Percentiles rank a stretch among this genome's conserved stretches.
Evolutionary conservation across 2,329 filamentous ascomycete genomes (phyloP).

Genomic region (Corinectria fuckeliana): DNA sequence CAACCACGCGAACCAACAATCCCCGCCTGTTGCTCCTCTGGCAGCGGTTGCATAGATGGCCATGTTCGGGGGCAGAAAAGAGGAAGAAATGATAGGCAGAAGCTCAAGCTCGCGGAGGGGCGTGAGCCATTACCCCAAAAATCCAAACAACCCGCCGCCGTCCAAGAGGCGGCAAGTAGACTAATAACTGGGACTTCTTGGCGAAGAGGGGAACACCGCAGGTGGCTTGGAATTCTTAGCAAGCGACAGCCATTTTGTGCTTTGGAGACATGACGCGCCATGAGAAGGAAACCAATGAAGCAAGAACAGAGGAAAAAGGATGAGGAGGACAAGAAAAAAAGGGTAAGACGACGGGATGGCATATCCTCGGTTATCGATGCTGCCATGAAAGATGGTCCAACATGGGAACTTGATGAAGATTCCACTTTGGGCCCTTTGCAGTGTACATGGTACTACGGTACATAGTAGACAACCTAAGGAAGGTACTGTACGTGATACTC

Average conservation of each 20-base stretch:
- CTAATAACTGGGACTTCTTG: no score
- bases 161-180: slow-evolving; percentile 2
- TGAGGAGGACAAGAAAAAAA: not conserved
- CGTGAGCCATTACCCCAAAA: slow-evolving; percentile 3
- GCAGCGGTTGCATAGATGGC: not conserved
- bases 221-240: not conserved
- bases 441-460: no score
- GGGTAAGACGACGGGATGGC: not conserved
- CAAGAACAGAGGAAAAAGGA: not conserved
- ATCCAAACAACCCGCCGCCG: no score
- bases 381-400: not conserved
- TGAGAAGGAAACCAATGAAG: not conserved
- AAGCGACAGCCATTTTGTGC: no score
- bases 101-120: not conserved
- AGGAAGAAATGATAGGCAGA: not conserved
- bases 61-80: not conserved
- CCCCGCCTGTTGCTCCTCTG: not conserved
- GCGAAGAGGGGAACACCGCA: slow-evolving; percentile 7
- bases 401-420: not conserved
- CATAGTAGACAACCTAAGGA: no score
- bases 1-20: not conserved
- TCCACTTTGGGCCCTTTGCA: slow-evolving; percentile 7
- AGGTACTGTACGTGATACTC: no score
- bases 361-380: slow-evolving; percentile 12
- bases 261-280: not conserved